Percentiles rank a stretch among this genome's conserved stretches.
Evolutionary conservation across 345 rosid genomes (phyloP).

Genomic region (Aquilaria malaccensis): DNA sequence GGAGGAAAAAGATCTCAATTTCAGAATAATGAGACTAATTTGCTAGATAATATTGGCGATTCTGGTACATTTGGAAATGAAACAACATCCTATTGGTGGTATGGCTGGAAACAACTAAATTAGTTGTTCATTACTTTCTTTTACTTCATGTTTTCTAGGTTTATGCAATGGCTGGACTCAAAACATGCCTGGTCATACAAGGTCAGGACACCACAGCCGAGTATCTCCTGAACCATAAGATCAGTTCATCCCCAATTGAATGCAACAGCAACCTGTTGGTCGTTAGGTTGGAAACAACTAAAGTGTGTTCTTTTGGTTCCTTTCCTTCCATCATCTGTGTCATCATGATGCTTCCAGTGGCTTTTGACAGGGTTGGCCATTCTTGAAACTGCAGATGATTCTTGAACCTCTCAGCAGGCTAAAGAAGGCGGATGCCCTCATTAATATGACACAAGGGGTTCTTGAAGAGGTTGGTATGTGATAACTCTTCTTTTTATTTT

Average conservation of each 20-base stretch:
- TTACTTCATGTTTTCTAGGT: conserved; percentile 31
- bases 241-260: conserved; percentile 49
- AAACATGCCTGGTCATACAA: conserved; percentile 71
- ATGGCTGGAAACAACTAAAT: neutral
- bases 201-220: conserved; percentile 79
- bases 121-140: conserved; percentile 3
- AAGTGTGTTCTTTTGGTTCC: conserved; percentile 33
- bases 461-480: conserved; percentile 92
- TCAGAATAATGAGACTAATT: too few relatives aligned
- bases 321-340: neutral
- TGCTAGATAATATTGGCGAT: too few relatives aligned
- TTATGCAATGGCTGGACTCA: conserved; percentile 70
- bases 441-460: conserved; percentile 80
- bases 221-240: conserved; percentile 63
- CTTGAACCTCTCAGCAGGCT: conserved; percentile 75
- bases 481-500: conserved; percentile 9
- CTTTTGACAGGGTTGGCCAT: conserved; percentile 4
- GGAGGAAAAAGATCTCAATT: too few relatives aligned
- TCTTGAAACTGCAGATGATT: conserved; percentile 51
- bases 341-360: neutral
- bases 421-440: conserved; percentile 69
- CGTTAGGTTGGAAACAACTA: conserved; percentile 69
- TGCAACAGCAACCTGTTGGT: conserved; percentile 60
- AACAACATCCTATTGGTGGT: too few relatives aligned
- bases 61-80: too few relatives aligned